These are phyloP conservation scores for Corylus avellana DNA, from an alignment of 306 rosid genomes.

Conservation along the genomic window DNA sequence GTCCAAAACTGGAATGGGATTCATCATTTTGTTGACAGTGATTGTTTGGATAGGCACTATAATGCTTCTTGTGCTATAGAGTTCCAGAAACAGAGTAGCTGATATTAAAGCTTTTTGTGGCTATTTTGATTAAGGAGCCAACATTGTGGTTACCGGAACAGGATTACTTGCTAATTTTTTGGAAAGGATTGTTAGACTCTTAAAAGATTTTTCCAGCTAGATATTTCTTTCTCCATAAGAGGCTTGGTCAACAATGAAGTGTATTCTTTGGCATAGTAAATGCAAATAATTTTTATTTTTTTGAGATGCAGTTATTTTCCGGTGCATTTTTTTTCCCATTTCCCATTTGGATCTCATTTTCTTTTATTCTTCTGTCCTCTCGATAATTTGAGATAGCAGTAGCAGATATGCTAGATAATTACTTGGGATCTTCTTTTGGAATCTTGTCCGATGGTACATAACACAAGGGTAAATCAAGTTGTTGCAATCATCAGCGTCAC, in stretches of 20 bases:
- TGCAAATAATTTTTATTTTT: constrained; percentile 17
- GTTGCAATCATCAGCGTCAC: not conserved
- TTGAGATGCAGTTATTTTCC: not conserved
- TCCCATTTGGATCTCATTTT: not conserved
- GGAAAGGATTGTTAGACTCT: constrained; percentile 19
- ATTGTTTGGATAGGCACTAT: constrained; percentile 9
- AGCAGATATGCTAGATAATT: not conserved
- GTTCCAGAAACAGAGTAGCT: constrained; percentile 23
- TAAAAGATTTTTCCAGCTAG: constrained; percentile 26
- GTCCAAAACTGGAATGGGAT: constrained; percentile 22
- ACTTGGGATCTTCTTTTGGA: not conserved
- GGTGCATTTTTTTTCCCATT: not conserved
- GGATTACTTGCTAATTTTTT: constrained; percentile 32
- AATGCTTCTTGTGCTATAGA: constrained; percentile 5
- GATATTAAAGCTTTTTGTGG: constrained; percentile 25
- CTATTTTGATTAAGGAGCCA: constrained; percentile 30
- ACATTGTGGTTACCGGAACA: constrained; percentile 20
- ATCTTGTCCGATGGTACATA: not conserved
- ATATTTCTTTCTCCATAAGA: constrained; percentile 20
- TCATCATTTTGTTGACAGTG: not conserved
- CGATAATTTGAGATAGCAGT: not conserved
- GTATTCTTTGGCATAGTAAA: constrained; percentile 31
- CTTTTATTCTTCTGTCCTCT: not conserved
- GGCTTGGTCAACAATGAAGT: not conserved
- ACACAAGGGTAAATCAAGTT: not conserved